phyloP scores from a whole-genome alignment of 306 rosid species.

The Purshia tridentata region DNA sequence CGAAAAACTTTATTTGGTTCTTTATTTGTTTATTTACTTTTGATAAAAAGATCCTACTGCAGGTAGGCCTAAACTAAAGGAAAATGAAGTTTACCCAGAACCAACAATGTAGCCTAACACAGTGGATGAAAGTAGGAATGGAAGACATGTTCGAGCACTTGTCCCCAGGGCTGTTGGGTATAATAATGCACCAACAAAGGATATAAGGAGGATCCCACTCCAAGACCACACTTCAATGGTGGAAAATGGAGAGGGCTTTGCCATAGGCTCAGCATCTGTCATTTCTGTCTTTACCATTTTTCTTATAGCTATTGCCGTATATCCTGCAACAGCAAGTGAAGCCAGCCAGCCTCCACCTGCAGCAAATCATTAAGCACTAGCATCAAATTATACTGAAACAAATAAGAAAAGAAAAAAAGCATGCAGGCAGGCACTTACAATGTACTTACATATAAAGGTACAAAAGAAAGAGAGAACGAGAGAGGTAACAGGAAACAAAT shows the following conservation, averaged over 20 bases:
- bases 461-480: not conserved
- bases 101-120: slow-evolving; percentile 91
- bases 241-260: slow-evolving; percentile 81
- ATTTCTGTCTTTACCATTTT: slow-evolving; percentile 76
- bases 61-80: slow-evolving; percentile 4
- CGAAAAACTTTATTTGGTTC: not conserved
- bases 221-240: slow-evolving; percentile 68
- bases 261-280: slow-evolving; percentile 92
- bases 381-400: slow-evolving; percentile 15
- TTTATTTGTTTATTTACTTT: not conserved
- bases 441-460: not conserved
- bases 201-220: slow-evolving; percentile 61
- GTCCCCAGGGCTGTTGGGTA: slow-evolving; percentile 83
- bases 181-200: slow-evolving; percentile 61
- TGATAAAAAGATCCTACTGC: not conserved
- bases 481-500: not conserved
- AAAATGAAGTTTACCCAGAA: slow-evolving; percentile 59
- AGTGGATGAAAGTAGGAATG: slow-evolving; percentile 89
- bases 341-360: slow-evolving; percentile 97
- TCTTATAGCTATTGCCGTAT: slow-evolving; percentile 76
- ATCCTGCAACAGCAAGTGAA: slow-evolving; percentile 85
- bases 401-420: not conserved
- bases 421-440: not conserved
- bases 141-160: slow-evolving; percentile 85
- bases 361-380: slow-evolving; percentile 22